phyloP scores from a whole-genome alignment of 2,329 filamentous ascomycete species.

The Fusarium sarcochroum region DNA sequence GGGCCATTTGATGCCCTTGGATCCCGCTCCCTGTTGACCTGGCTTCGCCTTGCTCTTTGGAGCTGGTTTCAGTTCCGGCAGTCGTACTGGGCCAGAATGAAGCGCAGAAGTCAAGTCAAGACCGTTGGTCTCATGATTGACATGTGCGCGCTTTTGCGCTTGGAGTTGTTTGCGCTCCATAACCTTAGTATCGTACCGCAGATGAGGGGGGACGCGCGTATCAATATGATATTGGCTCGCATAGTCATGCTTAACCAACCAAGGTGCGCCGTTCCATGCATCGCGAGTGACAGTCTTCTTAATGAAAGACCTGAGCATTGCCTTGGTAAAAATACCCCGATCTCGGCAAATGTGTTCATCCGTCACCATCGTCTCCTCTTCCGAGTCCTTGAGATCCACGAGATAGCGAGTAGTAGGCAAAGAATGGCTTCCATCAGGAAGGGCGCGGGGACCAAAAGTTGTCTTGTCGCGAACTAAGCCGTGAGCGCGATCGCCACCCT shows the following conservation, averaged over 20 bases:
- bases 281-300: conserved; percentile 95
- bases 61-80: conserved; percentile 81
- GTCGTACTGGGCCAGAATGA: conserved; percentile 65
- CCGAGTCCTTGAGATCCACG: conserved; percentile 78
- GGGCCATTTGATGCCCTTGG: conserved; percentile 62
- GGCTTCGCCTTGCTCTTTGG: conserved; percentile 77
- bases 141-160: conserved; percentile 72
- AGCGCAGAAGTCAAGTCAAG: conserved; percentile 51
- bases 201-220: conserved; percentile 85
- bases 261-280: conserved; percentile 95
- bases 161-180: conserved; percentile 81
- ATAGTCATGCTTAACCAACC: conserved; percentile 90
- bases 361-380: conserved; percentile 83
- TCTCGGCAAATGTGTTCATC: conserved; percentile 88
- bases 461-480: conserved; percentile 89
- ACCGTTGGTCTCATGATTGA: conserved; percentile 61
- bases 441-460: conserved; percentile 72
- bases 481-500: conserved; percentile 77
- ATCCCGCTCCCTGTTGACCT: conserved; percentile 48
- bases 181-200: conserved; percentile 84
- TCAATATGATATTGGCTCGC: conserved; percentile 89
- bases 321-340: conserved; percentile 93
- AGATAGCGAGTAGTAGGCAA: conserved; percentile 84
- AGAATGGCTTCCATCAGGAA: conserved; percentile 78
- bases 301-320: conserved; percentile 92